Base-by-base conservation (phyloP, 1,139 yeast genomes). In the Debaryomyces psychrophilus region DNA sequence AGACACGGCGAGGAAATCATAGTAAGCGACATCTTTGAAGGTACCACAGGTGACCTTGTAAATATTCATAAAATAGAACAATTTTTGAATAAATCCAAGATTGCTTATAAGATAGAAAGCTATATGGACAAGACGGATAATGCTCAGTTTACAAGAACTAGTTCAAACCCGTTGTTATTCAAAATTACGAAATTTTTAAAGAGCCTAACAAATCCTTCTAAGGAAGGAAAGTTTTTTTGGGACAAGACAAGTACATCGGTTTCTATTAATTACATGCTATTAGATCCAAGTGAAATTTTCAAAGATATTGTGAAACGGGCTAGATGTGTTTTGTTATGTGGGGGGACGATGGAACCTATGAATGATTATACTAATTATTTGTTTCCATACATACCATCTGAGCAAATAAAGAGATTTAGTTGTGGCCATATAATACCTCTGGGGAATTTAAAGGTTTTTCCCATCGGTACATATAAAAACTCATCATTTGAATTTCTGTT, bases 291-390 rank as follows among this genome's bases (percentile, higher is more conserved):
- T 47, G 81, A 79, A 43, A 71, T 82, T 2, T 90, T 92, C 60
- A 73, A 75, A 49, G 85, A 83, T 9, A 72, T 92, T 1, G 81
- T 89, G 0, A 80, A 81, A 5, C 78, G 83, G 28, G 78, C 92
- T 0, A 78, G 76, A 53, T 86, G 95, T 61, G 85, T 92, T 0
- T 71, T 92, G 2, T 64, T 92, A 5, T 95, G 97, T 8, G 99
- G 99, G 31, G 99, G 99, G 14, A 92, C 99, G 0, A 90, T 92
- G 97, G 95, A 90, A 59, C 99, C 99, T 0, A 74, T 85, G 48
- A 63, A 74, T 12, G 97, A 92, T 54, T 87, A 85, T 58, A 66
- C 76, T 8, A 73, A 81, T 25, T 80, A 77, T 51, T 67, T 92
- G 33, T 82, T 90, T 44, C 96, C 97, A 0, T 77, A 79, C 40